Conservation (phyloP, 1,284 basidiomycete genomes). For the Kwoniella shivajii region DNA sequence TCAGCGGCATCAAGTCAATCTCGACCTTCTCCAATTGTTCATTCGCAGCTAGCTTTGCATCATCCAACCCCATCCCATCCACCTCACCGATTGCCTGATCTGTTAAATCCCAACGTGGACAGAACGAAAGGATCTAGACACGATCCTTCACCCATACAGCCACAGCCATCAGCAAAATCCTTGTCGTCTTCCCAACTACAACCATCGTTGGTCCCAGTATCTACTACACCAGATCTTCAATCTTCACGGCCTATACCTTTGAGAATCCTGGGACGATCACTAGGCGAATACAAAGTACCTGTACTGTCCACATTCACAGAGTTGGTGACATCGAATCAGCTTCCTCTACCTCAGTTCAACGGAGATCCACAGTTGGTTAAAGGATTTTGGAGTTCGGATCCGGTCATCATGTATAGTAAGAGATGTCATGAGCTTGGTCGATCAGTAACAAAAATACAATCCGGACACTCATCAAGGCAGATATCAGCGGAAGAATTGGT, state of each 20-base stretch:
- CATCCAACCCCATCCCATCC: conserved; percentile 8
- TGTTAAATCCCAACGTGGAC: not conserved
- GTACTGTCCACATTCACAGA: conserved; percentile 10
- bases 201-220: no score
- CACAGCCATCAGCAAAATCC: not conserved
- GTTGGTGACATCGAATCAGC: conserved; percentile 5
- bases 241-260: not conserved
- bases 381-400: conserved; percentile 5
- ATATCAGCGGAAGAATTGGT: conserved; percentile 13
- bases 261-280: not conserved
- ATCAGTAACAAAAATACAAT: conserved; percentile 7
- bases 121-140: no score
- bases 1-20: not conserved
- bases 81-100: conserved; percentile 4
- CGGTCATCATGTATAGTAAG: conserved; percentile 10
- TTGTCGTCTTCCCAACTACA: no score
- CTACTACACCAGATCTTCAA: not conserved
- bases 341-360: conserved; percentile 11
- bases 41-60: conserved; percentile 3
- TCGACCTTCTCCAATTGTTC: conserved; percentile 2
- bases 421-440: conserved; percentile 18
- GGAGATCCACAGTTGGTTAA: not conserved
- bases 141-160: not conserved
- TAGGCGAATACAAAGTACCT: conserved; percentile 14
- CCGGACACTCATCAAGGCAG: conserved; percentile 1